Percentiles rank a stretch among this genome's conserved stretches.
Conservation (phyloP, 2,329 filamentous ascomycete species). For the Incumbomyces lentus region DNA sequence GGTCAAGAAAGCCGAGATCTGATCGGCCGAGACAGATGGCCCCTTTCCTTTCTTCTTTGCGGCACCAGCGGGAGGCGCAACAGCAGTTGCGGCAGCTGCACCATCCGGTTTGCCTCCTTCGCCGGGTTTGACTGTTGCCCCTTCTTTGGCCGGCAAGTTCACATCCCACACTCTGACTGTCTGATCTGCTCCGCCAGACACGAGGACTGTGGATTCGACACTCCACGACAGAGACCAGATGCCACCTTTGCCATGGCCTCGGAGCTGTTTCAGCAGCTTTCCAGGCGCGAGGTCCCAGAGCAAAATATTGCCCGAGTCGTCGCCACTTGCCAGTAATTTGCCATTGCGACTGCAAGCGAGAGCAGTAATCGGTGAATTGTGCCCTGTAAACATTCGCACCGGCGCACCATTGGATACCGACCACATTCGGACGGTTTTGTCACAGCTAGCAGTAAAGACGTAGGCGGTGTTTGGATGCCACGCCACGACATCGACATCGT, state of each 20-base stretch:
- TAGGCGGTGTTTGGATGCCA: constrained; percentile 95
- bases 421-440: constrained; percentile 97
- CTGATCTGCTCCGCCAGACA: constrained; percentile 82
- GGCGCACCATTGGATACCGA: constrained; percentile 76
- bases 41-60: constrained; percentile 72
- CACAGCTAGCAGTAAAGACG: constrained; percentile 82
- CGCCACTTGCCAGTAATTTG: constrained; percentile 81
- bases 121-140: constrained; percentile 42
- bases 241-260: constrained; percentile 84
- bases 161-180: constrained; percentile 95
- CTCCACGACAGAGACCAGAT: constrained; percentile 92
- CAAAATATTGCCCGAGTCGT: constrained; percentile 78
- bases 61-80: constrained; percentile 18
- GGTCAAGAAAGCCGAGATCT: constrained; percentile 87
- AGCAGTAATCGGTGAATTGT: constrained; percentile 75
- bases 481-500: constrained; percentile 77
- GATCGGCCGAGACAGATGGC: constrained; percentile 79
- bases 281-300: constrained; percentile 91
- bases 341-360: constrained; percentile 80
- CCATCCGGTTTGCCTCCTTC: constrained; percentile 7
- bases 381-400: constrained; percentile 84
- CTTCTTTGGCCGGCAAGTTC: constrained; percentile 53
- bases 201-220: constrained; percentile 80
- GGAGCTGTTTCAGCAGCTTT: constrained; percentile 77
- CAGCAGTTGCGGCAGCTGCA: constrained; percentile 34